Evolutionary conservation across 129 eudicot species (phyloP).

Genomic region (Lactuca sativa): DNA sequence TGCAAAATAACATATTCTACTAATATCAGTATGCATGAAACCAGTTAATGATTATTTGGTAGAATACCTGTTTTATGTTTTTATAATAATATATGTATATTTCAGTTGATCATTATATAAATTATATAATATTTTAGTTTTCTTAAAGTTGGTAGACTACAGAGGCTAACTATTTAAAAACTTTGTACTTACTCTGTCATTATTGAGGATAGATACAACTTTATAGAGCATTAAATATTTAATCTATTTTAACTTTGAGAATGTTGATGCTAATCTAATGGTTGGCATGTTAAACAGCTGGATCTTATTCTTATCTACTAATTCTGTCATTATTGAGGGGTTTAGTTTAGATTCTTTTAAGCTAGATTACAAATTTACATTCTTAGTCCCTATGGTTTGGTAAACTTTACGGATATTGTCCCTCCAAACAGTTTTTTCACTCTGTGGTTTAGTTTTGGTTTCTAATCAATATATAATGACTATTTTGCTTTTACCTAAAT

Average conservation of each 20-base stretch:
- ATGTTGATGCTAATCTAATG: not conserved
- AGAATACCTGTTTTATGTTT: constrained; percentile 1
- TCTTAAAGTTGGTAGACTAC: not conserved
- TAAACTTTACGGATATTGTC: no score
- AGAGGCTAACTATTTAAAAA: not conserved
- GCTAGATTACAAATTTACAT: not conserved
- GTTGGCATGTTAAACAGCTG: not conserved
- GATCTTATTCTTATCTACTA: not conserved
- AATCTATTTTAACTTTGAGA: not conserved
- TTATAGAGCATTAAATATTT: not conserved
- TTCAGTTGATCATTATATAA: no score
- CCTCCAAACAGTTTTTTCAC: not conserved
- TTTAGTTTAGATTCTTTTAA: no score
- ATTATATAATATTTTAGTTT: not conserved
- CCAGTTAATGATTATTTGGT: not conserved
- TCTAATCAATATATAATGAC: not conserved
- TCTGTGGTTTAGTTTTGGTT: not conserved
- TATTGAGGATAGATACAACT: not conserved
- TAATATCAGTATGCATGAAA: not conserved
- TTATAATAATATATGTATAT: not conserved
- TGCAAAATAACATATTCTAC: not conserved
- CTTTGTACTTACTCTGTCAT: no score
- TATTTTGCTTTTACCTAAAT: not conserved
- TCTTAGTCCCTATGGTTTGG: not conserved
- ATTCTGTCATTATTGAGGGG: not conserved